Conservation (phyloP, 1,284 basidiomycete species). For the Ustilago bromivora region DNA sequence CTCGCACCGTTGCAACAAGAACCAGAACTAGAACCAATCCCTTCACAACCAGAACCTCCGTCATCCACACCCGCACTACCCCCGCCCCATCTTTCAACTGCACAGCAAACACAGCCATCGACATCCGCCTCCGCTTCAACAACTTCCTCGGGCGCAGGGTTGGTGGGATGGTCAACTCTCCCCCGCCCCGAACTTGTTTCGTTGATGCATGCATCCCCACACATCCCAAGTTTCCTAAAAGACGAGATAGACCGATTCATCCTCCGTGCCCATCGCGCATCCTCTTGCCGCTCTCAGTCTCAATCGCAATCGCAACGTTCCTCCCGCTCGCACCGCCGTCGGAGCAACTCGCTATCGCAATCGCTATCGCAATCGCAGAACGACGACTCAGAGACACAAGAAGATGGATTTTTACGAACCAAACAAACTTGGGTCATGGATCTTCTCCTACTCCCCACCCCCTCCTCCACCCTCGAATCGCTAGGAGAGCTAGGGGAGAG, state of each 20-base stretch:
- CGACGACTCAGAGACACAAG: conserved; percentile 49
- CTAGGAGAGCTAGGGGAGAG: not conserved
- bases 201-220: conserved; percentile 27
- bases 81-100: conserved; percentile 1
- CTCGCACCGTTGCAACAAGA: not conserved
- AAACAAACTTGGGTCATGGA: conserved; percentile 48
- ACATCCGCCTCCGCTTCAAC: conserved; percentile 6
- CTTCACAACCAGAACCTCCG: conserved; percentile 18
- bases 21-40: conserved; percentile 17
- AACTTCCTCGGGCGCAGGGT: conserved; percentile 6
- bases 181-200: conserved; percentile 32
- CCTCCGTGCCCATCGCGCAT: conserved; percentile 22
- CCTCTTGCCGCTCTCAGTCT: not conserved
- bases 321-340: not conserved
- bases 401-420: conserved; percentile 39
- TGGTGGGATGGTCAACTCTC: conserved; percentile 24
- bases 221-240: conserved; percentile 43
- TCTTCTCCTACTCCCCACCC: conserved; percentile 20
- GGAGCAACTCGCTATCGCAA: conserved; percentile 24
- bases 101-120: not conserved
- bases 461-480: conserved; percentile 1
- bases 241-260: conserved; percentile 46
- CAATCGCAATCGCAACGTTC: conserved; percentile 11
- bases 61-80: conserved; percentile 29
- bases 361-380: conserved; percentile 11